A percentile compares a stretch with the other conserved stretches of the same genome.
phyloP scores from a whole-genome alignment of 2,329 filamentous ascomycete species.

The Ambrosiella cleistominuta region DNA sequence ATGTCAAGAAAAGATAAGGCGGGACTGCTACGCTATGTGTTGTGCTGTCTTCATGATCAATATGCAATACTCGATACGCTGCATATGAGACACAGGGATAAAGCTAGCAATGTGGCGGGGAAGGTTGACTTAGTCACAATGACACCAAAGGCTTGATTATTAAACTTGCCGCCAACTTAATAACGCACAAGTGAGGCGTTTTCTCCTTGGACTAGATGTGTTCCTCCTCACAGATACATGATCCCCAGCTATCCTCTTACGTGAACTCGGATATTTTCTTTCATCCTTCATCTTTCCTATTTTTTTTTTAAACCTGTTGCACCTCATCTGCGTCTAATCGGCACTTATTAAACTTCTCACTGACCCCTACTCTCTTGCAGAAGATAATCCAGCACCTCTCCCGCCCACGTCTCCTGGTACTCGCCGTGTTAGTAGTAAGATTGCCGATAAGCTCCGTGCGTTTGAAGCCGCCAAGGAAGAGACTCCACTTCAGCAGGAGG shows the following conservation, averaged over 20 bases:
- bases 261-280: background rate
- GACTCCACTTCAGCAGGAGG: slow-evolving; percentile 15
- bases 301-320: background rate
- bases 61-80: background rate
- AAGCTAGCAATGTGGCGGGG: background rate
- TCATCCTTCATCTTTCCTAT: background rate
- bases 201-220: background rate
- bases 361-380: background rate
- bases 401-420: background rate
- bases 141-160: background rate
- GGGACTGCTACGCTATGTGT: background rate
- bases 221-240: too few relatives aligned
- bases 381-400: background rate
- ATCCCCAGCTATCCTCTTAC: background rate
- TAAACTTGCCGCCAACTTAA: background rate
- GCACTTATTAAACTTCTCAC: too few relatives aligned
- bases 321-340: too few relatives aligned
- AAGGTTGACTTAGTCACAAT: background rate
- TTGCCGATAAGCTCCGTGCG: slow-evolving; percentile 38
- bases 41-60: background rate
- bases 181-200: slow-evolving; percentile 5
- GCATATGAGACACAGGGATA: background rate
- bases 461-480: slow-evolving; percentile 32
- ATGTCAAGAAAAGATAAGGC: background rate
- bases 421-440: slow-evolving; percentile 23